Evolutionary conservation across 2,329 filamentous ascomycete genomes (phyloP).

Genomic region (Fusarium penzigii): DNA sequence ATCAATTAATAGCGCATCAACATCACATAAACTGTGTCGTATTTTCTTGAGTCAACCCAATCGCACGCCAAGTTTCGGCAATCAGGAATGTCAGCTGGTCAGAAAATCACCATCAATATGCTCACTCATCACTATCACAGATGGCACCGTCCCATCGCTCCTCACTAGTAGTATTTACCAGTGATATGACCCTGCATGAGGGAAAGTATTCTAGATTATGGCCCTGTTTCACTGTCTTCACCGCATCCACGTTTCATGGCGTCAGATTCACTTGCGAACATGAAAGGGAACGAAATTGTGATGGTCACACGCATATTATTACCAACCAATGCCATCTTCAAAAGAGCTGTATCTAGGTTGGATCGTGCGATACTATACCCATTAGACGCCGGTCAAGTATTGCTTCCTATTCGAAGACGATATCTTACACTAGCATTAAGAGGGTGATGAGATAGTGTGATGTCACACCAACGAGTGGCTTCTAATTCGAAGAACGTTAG

Average conservation of each 20-base stretch:
- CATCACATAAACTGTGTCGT: too few species aligned
- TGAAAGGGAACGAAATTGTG: neutral
- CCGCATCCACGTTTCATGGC: neutral
- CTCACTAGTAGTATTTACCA: too few species aligned
- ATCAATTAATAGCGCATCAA: too few species aligned
- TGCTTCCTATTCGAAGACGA: constrained; percentile 13
- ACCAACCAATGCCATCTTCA: neutral
- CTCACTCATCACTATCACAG: too few species aligned
- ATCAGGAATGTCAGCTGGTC: too few species aligned
- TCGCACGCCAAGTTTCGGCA: too few species aligned
- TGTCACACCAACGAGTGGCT: constrained; percentile 14
- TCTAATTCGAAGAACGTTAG: constrained; percentile 17
- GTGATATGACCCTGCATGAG: too few species aligned
- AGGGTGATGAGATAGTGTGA: constrained; percentile 7
- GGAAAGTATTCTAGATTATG: too few species aligned
- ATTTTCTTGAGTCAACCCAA: too few species aligned
- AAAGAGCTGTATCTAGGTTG: neutral
- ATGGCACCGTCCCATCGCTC: too few species aligned
- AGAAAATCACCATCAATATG: too few species aligned
- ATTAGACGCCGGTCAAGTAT: constrained; percentile 15
- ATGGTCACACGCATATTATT: neutral
- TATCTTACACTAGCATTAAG: constrained; percentile 3
- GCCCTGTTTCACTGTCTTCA: neutral
- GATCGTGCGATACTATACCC: neutral
- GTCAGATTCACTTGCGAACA: neutral